Conservation (phyloP, 23 red algal genomes). For the Gracilaria gracilis region DNA sequence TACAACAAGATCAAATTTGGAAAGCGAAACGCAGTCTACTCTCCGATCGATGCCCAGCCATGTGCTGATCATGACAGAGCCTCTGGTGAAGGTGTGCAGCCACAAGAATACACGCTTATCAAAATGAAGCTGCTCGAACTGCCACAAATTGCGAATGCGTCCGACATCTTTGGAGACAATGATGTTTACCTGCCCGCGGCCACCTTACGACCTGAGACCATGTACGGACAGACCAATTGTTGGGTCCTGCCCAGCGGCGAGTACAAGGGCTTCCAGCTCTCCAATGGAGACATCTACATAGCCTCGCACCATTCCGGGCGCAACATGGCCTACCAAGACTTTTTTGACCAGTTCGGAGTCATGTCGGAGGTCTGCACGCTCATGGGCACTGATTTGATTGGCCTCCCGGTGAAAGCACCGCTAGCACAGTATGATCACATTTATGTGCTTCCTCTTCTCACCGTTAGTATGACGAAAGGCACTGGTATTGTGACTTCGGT, state of each 20-base stretch:
- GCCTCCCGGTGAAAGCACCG: conserved; percentile 84
- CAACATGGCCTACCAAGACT: conserved; percentile 95
- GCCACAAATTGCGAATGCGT: conserved; percentile 43
- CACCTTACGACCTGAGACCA: conserved; percentile 96
- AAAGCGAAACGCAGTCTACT: conserved; percentile 94
- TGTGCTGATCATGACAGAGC: conserved; percentile 99
- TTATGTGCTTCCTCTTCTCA: conserved; percentile 93
- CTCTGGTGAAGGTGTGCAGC: conserved; percentile 91
- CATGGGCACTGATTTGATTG: conserved; percentile 81
- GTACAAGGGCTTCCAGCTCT: conserved; percentile 83
- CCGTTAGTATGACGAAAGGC: conserved; percentile 89
- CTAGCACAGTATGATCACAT: conserved; percentile 67
- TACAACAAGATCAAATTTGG: conserved; percentile 97
- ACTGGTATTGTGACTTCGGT: conserved; percentile 98
- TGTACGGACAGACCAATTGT: conserved; percentile 99
- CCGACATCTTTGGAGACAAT: conserved; percentile 37
- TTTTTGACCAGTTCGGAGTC: conserved; percentile 78
- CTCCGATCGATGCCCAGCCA: conserved; percentile 90
- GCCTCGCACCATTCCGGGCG: conserved; percentile 79
- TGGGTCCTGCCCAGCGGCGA: conserved; percentile 93
- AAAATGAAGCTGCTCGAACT: conserved; percentile 85
- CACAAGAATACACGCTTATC: conserved; percentile 98
- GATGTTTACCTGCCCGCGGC: conserved; percentile 89
- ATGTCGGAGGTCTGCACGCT: conserved; percentile 56
- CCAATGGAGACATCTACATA: conserved; percentile 80